Evolutionary conservation across 352 stramenopile genomes (phyloP), one percentile per base, ranked within the genome.

Genomic region (Peronosclerospora sorghi): DNA sequence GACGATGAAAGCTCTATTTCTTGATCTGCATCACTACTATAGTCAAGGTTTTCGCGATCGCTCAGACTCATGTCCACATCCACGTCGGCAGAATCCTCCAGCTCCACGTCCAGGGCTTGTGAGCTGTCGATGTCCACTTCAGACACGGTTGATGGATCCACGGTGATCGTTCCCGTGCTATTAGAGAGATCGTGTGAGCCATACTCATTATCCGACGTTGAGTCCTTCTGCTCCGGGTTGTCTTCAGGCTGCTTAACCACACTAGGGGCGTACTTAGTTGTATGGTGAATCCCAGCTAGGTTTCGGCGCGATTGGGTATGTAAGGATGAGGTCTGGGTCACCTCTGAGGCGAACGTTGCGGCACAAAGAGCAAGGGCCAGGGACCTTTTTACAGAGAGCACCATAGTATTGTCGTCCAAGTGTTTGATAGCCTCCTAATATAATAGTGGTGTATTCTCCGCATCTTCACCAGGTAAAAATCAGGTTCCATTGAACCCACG

Each of bases 371-470:
- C 45, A 32, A 70, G 32, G 18, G 52, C 52, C 10, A 70, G 18
- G n/a, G 51, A 63, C 41, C 62, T 66, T 45, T 64, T 63, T 32
- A 63, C 45, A 41, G 59, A 62, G 26, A 69, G 41, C 36, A 69
- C 56, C 59, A 65, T 68, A 41, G 21, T 57, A 28, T 50, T 44
- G 19, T 41, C 26, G 36, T n/a, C n/a, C n/a, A n/a, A n/a, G n/a
- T n/a, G n/a, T n/a, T n/a, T n/a, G n/a, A n/a, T n/a, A n/a, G n/a
- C n/a, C n/a, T n/a, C n/a, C n/a, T n/a, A n/a, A n/a, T n/a, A n/a
- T n/a, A n/a, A n/a, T n/a, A n/a, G n/a, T n/a, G n/a, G n/a, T n/a
- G n/a, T n/a, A n/a, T n/a, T n/a, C n/a, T n/a, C n/a, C n/a, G n/a
- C n/a, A n/a, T n/a, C n/a, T n/a, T n/a, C n/a, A n/a, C n/a, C n/a